Conservation (phyloP, 202 grass and related monocot species). For the Zizania palustris region DNA sequence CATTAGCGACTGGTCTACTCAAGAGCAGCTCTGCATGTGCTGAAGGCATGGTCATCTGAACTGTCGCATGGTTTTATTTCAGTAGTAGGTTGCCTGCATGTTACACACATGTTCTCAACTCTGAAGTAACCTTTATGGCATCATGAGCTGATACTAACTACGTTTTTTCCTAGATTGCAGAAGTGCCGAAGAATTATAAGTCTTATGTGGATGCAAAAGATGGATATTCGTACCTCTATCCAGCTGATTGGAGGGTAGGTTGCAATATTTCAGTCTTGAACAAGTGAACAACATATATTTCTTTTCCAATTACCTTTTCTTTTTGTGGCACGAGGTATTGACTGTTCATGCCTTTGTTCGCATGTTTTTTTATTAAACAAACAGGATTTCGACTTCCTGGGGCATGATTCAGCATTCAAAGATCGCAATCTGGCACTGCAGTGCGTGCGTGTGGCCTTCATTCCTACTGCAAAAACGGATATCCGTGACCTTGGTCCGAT, state of each 20-base stretch:
- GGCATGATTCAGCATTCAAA: constrained; percentile 94
- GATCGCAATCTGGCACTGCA: constrained; percentile 76
- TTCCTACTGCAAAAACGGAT: constrained; percentile 84
- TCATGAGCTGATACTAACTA: constrained; percentile 24
- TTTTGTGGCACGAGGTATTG: neutral
- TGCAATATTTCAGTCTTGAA: neutral
- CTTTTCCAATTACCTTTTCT: neutral
- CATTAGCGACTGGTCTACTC: constrained; percentile 49
- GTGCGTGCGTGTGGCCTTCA: constrained; percentile 75
- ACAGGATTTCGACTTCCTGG: constrained; percentile 90
- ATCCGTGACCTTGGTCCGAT: constrained; percentile 81
- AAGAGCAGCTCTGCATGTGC: constrained; percentile 53
- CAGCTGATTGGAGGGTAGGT: constrained; percentile 90
- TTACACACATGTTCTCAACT: neutral
- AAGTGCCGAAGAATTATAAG: constrained; percentile 65
- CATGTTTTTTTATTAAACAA: neutral
- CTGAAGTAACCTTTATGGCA: neutral
- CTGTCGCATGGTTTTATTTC: neutral
- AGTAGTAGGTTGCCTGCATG: neutral
- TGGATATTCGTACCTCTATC: constrained; percentile 87
- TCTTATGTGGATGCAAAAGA: constrained; percentile 83
- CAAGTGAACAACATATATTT: neutral
- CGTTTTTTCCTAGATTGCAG: constrained; percentile 60
- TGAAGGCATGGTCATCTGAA: constrained; percentile 63
- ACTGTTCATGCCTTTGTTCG: neutral